These are phyloP conservation scores for Suillus tomentosus DNA, from an alignment of 768 basidiomycete species.

Conservation along the genomic window DNA sequence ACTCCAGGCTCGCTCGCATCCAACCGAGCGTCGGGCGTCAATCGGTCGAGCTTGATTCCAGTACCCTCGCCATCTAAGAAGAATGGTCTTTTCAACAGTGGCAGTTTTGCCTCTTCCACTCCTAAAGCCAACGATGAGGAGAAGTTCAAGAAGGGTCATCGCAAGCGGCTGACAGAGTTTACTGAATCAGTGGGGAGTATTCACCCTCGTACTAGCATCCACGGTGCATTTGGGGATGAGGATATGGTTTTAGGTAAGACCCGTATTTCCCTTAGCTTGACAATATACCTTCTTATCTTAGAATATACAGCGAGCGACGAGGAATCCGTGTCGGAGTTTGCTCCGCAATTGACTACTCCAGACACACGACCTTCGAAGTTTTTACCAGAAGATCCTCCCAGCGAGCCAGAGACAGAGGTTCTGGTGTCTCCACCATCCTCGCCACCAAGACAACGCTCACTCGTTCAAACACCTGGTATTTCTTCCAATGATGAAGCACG, in stretches of 20 bases:
- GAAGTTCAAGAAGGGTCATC: constrained; percentile 29
- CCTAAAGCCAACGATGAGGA: constrained; percentile 19
- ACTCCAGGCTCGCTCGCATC: constrained; percentile 27
- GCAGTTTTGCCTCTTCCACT: constrained; percentile 11
- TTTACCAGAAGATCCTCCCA: constrained; percentile 21
- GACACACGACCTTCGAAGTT: constrained; percentile 21
- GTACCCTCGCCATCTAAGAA: constrained; percentile 42
- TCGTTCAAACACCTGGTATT: constrained; percentile 14
- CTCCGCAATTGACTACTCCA: constrained; percentile 30
- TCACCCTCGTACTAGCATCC: constrained; percentile 22
- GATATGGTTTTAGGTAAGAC: constrained; percentile 24
- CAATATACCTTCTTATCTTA: constrained; percentile 4
- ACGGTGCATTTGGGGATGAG: constrained; percentile 20
- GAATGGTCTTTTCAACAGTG: constrained; percentile 16
- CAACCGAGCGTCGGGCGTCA: constrained; percentile 26
- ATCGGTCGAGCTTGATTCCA: constrained; percentile 45
- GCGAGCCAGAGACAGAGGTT: constrained; percentile 31
- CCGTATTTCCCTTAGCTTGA: constrained; percentile 1
- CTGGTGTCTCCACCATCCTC: constrained; percentile 25
- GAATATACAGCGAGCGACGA: constrained; percentile 40
- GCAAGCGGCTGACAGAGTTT: constrained; percentile 30
- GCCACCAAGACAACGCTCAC: constrained; percentile 19
- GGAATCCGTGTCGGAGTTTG: constrained; percentile 28
- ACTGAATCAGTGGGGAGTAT: constrained; percentile 26
- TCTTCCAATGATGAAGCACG: constrained; percentile 17